A percentile compares a stretch with the other conserved stretches of the same genome.
Evolutionary conservation across 179 eudicot genomes (phyloP).

Genomic region (Spergularia azorica): DNA sequence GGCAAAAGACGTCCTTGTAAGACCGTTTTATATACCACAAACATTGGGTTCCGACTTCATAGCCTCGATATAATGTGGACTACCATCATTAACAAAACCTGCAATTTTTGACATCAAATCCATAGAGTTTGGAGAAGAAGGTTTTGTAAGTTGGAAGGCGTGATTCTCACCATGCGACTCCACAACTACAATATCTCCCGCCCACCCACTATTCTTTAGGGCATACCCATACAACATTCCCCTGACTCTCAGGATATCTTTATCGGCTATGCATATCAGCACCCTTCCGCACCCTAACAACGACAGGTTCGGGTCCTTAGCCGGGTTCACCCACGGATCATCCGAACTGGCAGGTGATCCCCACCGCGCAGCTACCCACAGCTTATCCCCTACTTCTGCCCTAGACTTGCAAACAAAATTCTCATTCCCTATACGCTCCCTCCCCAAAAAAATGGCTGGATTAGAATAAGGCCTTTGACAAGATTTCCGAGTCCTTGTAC

Average conservation of each 20-base stretch:
- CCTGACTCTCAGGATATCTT: slow-evolving; percentile 13
- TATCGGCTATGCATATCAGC: slow-evolving; percentile 7
- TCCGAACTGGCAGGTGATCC: slow-evolving; percentile 5
- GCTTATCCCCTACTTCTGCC: background rate
- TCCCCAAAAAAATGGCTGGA: slow-evolving; percentile 12
- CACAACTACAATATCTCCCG: slow-evolving; percentile 4
- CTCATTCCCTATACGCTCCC: slow-evolving; percentile 3
- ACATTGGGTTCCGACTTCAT: too few relatives aligned
- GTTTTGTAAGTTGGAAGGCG: slow-evolving; percentile 8
- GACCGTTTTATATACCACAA: too few relatives aligned
- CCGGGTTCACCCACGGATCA: slow-evolving; percentile 13
- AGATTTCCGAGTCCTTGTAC: background rate
- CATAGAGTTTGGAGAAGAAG: slow-evolving; percentile 6
- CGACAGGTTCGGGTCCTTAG: slow-evolving; percentile 9
- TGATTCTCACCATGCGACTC: slow-evolving; percentile 11
- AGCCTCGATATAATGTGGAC: background rate
- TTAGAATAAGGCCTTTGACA: slow-evolving; percentile 1
- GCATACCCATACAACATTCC: slow-evolving; percentile 11
- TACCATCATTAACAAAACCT: background rate
- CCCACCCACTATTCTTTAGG: slow-evolving; percentile 5
- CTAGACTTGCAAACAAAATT: background rate
- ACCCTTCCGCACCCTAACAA: background rate
- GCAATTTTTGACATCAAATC: background rate
- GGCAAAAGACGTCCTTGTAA: too few relatives aligned
- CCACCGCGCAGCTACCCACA: slow-evolving; percentile 15